These are phyloP conservation scores for Geotrichum aggregatum DNA, from an alignment of 1,139 yeast genomes.

Conservation along the genomic window DNA sequence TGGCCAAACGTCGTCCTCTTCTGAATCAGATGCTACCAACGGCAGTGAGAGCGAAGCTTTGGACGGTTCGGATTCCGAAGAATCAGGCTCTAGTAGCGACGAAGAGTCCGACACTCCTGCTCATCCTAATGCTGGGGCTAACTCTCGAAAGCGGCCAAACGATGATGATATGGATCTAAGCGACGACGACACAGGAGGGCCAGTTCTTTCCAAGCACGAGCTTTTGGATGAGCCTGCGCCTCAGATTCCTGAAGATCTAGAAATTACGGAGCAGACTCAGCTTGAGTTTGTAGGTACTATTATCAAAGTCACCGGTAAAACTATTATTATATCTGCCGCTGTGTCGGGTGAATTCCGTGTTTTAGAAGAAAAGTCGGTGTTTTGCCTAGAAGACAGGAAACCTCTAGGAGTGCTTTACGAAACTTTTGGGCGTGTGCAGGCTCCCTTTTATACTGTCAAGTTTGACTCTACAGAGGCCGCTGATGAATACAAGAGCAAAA, in stretches of 20 bases:
- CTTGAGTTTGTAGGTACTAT: conserved; percentile 73
- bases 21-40: conserved; percentile 16
- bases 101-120: conserved; percentile 20
- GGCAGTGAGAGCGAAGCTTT: conserved; percentile 15
- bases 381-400: conserved; percentile 70
- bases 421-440: conserved; percentile 81
- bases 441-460: conserved; percentile 78
- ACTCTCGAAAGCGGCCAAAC: conserved; percentile 20
- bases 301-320: conserved; percentile 63
- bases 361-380: conserved; percentile 72
- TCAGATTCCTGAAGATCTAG: conserved; percentile 61
- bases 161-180: conserved; percentile 26
- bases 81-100: conserved; percentile 23
- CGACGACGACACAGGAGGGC: conserved; percentile 45
- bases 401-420: conserved; percentile 83
- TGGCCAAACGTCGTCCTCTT: conserved; percentile 4
- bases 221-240: conserved; percentile 64
- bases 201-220: conserved; percentile 78
- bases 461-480: conserved; percentile 55
- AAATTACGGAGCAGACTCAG: conserved; percentile 55
- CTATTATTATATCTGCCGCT: conserved; percentile 68
- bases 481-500: conserved; percentile 42
- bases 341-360: conserved; percentile 82
- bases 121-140: conserved; percentile 24
- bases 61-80: conserved; percentile 26